Evolutionary conservation across 2,329 filamentous ascomycete species (phyloP).

Genomic region (Ilyonectria mors-panacis): DNA sequence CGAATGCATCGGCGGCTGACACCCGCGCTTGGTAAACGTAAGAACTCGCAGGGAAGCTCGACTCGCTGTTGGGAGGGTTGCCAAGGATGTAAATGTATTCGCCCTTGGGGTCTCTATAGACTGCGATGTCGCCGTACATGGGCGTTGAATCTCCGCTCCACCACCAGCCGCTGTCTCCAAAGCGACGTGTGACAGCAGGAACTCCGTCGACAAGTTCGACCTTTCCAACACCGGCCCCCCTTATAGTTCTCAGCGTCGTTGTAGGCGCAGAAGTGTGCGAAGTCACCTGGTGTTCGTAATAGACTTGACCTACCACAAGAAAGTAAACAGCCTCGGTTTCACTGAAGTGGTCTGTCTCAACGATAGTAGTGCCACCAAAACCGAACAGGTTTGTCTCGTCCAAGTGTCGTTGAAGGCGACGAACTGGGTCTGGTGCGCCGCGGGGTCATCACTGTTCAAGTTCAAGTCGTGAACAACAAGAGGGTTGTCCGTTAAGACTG

Average conservation of each 20-base stretch:
- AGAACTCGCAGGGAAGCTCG: slow-evolving; percentile 40
- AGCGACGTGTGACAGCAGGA: slow-evolving; percentile 54
- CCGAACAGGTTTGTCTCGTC: slow-evolving; percentile 54
- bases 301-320: slow-evolving; percentile 50
- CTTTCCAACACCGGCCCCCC: slow-evolving; percentile 56
- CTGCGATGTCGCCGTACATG: slow-evolving; percentile 56
- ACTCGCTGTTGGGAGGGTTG: slow-evolving; percentile 53
- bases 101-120: slow-evolving; percentile 56
- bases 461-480: slow-evolving; percentile 55
- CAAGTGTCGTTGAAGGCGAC: slow-evolving; percentile 54
- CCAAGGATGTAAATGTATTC: slow-evolving; percentile 57
- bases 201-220: slow-evolving; percentile 52
- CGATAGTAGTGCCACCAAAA: slow-evolving; percentile 58
- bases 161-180: slow-evolving; percentile 50
- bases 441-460: slow-evolving; percentile 49
- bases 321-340: slow-evolving; percentile 54
- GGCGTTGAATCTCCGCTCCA: slow-evolving; percentile 51
- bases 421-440: slow-evolving; percentile 54
- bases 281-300: accelerated
- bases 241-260: slow-evolving; percentile 53
- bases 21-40: slow-evolving; percentile 58
- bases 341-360: slow-evolving; percentile 50
- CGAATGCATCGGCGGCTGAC: slow-evolving; percentile 52
- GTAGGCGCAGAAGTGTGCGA: slow-evolving; percentile 25
- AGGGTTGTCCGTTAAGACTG: slow-evolving; percentile 53